Percentiles rank a stretch among this genome's conserved stretches.
Conservation (phyloP, 495 filamentous ascomycete genomes). For the Podospora australis region DNA sequence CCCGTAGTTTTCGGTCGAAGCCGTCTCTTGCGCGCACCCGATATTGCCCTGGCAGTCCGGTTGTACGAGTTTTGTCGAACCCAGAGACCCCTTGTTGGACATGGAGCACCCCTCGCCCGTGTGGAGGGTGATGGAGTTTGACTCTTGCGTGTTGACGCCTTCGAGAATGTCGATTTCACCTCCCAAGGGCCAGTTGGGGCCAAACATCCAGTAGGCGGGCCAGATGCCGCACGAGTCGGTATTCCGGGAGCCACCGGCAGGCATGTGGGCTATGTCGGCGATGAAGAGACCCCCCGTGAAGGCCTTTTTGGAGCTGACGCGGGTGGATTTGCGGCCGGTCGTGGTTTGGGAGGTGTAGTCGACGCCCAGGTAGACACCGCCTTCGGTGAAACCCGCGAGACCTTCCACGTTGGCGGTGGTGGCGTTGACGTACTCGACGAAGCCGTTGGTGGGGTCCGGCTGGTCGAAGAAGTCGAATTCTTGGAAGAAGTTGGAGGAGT, state of each 20-base stretch:
- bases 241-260: conserved; percentile 37
- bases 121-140: conserved; percentile 70
- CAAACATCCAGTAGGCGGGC: conserved; percentile 63
- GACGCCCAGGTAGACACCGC: conserved; percentile 49
- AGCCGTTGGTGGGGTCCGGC: conserved; percentile 62
- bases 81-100: conserved; percentile 38
- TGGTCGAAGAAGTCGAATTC: conserved; percentile 48
- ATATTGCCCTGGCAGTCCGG: conserved; percentile 43
- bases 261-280: conserved; percentile 72
- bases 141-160: conserved; percentile 61
- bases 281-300: conserved; percentile 68
- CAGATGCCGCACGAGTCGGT: conserved; percentile 50
- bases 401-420: conserved; percentile 47
- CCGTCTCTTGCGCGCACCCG: conserved; percentile 43
- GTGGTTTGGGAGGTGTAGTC: conserved; percentile 42
- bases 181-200: conserved; percentile 65
- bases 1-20: conserved; percentile 52
- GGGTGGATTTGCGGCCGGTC: conserved; percentile 59
- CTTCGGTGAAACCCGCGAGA: conserved; percentile 50
- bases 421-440: conserved; percentile 58
- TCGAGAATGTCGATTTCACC: conserved; percentile 95
- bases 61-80: conserved; percentile 38
- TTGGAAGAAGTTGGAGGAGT: conserved; percentile 49
- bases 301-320: conserved; percentile 59
- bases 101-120: conserved; percentile 60